These are phyloP conservation scores for Russula lepida DNA, from an alignment of 768 basidiomycete genomes.

Conservation along the genomic window DNA sequence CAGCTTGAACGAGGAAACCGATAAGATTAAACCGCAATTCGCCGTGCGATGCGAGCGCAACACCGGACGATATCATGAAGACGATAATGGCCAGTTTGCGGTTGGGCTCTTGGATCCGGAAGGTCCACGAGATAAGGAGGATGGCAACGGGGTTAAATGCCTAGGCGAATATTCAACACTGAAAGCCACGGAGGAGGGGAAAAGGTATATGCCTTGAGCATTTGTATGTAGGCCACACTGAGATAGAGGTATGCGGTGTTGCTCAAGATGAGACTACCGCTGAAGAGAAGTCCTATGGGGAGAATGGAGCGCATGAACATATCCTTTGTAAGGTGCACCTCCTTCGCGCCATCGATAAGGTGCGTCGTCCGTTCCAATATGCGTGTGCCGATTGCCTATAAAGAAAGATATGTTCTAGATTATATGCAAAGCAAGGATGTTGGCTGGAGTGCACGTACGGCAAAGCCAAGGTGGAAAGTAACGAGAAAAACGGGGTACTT, in stretches of 20 bases:
- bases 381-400: constrained; percentile 73
- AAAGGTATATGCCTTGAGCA: constrained; percentile 64
- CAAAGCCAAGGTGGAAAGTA: constrained; percentile 71
- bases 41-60: constrained; percentile 83
- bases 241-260: constrained; percentile 92
- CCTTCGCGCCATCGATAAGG: constrained; percentile 70
- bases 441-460: constrained; percentile 37
- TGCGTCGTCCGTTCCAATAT: constrained; percentile 73
- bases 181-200: background rate
- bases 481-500: constrained; percentile 89
- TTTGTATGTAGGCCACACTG: constrained; percentile 91
- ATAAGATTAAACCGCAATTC: constrained; percentile 78
- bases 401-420: background rate
- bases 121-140: constrained; percentile 86
- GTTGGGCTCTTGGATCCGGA: constrained; percentile 83
- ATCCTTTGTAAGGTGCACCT: constrained; percentile 70
- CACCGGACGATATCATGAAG: constrained; percentile 82
- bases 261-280: constrained; percentile 80
- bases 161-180: constrained; percentile 31
- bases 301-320: constrained; percentile 81
- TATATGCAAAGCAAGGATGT: background rate
- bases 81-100: constrained; percentile 76
- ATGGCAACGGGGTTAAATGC: constrained; percentile 89
- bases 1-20: constrained; percentile 83
- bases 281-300: constrained; percentile 91